Percentiles rank a stretch among this genome's conserved stretches.
Conservation (phyloP, 805 yeast genomes). For the Saccharomyces cerevisiae region DNA sequence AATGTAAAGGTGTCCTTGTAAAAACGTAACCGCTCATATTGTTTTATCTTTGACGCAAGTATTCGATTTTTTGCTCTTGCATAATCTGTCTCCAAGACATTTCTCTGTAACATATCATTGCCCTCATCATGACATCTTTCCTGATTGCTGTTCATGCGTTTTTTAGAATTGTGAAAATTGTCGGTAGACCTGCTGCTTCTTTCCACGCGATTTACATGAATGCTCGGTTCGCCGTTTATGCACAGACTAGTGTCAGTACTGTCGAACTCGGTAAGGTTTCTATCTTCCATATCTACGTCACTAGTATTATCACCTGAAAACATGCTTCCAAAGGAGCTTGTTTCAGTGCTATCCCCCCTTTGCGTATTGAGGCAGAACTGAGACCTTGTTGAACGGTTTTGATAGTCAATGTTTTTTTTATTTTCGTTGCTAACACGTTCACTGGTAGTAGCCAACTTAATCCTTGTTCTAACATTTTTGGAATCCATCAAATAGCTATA, state of each 20-base stretch:
- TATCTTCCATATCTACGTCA: slow-evolving; percentile 23
- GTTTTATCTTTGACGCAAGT: slow-evolving; percentile 14
- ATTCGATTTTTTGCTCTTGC: slow-evolving; percentile 12
- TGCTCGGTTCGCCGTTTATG: slow-evolving; percentile 9
- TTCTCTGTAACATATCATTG: slow-evolving; percentile 6
- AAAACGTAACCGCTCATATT: slow-evolving; percentile 20
- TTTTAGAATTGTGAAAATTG: background rate
- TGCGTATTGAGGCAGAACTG: background rate
- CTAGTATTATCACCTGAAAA: slow-evolving; percentile 15
- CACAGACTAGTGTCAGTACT: slow-evolving; percentile 25
- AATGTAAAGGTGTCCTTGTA: slow-evolving; percentile 25
- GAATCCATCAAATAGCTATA: slow-evolving; percentile 10
- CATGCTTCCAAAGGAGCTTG: slow-evolving; percentile 14
- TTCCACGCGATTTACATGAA: background rate
- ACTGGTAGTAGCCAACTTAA: slow-evolving; percentile 1
- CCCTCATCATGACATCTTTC: background rate
- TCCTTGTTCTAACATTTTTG: slow-evolving; percentile 4
- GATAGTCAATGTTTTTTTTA: background rate
- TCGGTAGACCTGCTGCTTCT: background rate
- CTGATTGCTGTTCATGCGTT: background rate
- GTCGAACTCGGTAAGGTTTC: slow-evolving; percentile 15
- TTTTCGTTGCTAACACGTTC: background rate
- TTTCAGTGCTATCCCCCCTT: slow-evolving; percentile 4
- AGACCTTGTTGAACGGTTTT: background rate
- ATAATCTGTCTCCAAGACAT: slow-evolving; percentile 13